These are phyloP conservation scores for Kwoniella botswanensis DNA, from an alignment of 768 basidiomycete species.

Conservation along the genomic window DNA sequence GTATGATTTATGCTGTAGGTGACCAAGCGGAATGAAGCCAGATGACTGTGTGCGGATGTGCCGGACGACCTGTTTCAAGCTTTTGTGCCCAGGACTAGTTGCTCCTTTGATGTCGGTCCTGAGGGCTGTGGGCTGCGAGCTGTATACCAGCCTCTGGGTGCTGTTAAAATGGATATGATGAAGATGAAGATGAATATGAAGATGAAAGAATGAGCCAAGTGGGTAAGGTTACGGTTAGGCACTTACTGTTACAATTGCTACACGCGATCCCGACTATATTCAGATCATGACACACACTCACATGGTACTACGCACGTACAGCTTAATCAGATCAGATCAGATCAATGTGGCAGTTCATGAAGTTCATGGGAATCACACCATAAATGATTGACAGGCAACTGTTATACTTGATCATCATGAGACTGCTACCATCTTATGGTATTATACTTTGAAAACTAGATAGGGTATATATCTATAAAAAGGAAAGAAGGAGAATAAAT, in stretches of 20 bases:
- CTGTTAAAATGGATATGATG: background rate
- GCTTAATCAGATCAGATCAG: too few relatives aligned
- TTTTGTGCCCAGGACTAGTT: too few relatives aligned
- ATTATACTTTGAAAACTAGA: slow-evolving; percentile 1
- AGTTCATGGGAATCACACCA: background rate
- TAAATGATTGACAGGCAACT: background rate
- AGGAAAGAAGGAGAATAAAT: background rate
- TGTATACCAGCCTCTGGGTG: background rate
- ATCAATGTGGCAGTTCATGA: background rate
- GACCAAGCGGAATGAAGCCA: background rate
- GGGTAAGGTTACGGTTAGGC: background rate
- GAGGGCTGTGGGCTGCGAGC: too few relatives aligned
- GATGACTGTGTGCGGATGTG: background rate
- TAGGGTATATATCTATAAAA: background rate
- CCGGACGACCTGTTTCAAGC: background rate
- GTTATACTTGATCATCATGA: background rate
- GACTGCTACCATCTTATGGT: background rate
- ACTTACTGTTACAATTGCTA: background rate
- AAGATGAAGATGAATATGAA: background rate
- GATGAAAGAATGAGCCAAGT: background rate
- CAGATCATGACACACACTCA: too few relatives aligned
- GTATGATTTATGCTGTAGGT: background rate
- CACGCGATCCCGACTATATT: background rate
- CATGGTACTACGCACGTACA: background rate
- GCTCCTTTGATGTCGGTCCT: background rate